Evolutionary conservation across 768 basidiomycete species (phyloP).

Genomic region (Porphyrellus cyaneotinctus): DNA sequence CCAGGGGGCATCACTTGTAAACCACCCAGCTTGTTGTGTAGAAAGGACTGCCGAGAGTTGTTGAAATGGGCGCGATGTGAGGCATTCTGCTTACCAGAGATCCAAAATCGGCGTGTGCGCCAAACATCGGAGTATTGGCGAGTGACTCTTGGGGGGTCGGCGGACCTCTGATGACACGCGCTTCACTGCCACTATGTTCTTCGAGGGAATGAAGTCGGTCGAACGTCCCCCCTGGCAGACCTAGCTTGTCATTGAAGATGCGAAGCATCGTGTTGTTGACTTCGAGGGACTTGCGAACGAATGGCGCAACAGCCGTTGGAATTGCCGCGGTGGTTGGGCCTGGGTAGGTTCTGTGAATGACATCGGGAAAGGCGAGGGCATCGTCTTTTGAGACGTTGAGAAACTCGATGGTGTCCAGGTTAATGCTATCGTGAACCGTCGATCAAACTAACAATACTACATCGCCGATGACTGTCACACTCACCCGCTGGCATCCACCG

Average conservation of each 20-base stretch:
- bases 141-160: conserved; percentile 28
- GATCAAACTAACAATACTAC: background rate
- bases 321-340: conserved; percentile 47
- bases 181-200: conserved; percentile 55
- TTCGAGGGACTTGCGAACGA: conserved; percentile 53
- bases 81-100: conserved; percentile 44
- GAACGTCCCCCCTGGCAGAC: conserved; percentile 48
- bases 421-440: background rate
- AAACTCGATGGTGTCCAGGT: conserved; percentile 55
- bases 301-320: conserved; percentile 46
- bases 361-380: conserved; percentile 52
- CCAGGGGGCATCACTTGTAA: conserved; percentile 66
- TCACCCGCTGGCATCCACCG: conserved; percentile 55
- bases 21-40: conserved; percentile 68
- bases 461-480: background rate
- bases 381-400: conserved; percentile 70
- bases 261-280: conserved; percentile 51
- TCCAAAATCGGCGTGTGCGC: conserved; percentile 73
- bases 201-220: conserved; percentile 39
- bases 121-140: conserved; percentile 43
- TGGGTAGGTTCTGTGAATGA: conserved; percentile 56
- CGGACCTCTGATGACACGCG: conserved; percentile 50
- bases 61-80: background rate
- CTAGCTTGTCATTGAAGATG: conserved; percentile 55
- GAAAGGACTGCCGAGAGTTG: conserved; percentile 45